Percentiles rank a stretch among this genome's conserved stretches.
These are phyloP conservation scores for Talaromyces sp. DNA, from an alignment of 2,329 filamentous ascomycete genomes.

Conservation along the genomic window DNA sequence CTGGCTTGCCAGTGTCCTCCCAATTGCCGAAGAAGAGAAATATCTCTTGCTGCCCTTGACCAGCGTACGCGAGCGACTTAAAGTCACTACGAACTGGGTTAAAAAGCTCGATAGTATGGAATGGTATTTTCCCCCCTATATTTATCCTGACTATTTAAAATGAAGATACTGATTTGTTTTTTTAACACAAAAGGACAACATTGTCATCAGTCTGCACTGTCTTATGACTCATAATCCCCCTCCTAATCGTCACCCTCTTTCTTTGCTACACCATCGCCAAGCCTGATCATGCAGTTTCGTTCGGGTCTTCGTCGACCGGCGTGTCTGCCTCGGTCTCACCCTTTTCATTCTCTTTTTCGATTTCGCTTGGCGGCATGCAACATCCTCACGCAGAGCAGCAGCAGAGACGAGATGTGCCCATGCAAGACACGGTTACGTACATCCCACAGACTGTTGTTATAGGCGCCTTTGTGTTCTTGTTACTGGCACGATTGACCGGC, in stretches of 20 bases:
- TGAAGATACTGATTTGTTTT: constrained; percentile 9
- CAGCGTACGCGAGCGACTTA: constrained; percentile 75
- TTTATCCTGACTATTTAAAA: constrained; percentile 5
- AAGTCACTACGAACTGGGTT: constrained; percentile 79
- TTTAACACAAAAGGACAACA: constrained; percentile 16
- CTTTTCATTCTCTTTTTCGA: constrained; percentile 21
- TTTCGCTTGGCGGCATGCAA: constrained; percentile 1
- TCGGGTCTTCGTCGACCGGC: constrained; percentile 20
- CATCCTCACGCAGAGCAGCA: not conserved
- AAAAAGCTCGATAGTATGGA: constrained; percentile 63
- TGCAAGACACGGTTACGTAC: constrained; percentile 17
- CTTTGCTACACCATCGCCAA: constrained; percentile 19
- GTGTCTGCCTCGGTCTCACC: constrained; percentile 25
- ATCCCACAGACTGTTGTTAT: constrained; percentile 30
- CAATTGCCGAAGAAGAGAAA: constrained; percentile 72
- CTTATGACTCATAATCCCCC: constrained; percentile 42
- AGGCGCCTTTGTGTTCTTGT: constrained; percentile 27
- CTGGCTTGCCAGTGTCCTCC: constrained; percentile 83
- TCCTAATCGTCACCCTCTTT: constrained; percentile 29
- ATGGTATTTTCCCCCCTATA: constrained; percentile 49
- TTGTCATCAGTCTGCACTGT: constrained; percentile 20
- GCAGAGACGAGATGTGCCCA: not conserved
- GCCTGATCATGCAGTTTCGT: constrained; percentile 12
- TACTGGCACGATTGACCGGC: constrained; percentile 20
- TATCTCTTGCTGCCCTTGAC: constrained; percentile 68